Percentiles rank a stretch among this genome's conserved stretches.
Evolutionary conservation across 176 grass and related monocot genomes (phyloP).

Genomic region (Carex littledalei): DNA sequence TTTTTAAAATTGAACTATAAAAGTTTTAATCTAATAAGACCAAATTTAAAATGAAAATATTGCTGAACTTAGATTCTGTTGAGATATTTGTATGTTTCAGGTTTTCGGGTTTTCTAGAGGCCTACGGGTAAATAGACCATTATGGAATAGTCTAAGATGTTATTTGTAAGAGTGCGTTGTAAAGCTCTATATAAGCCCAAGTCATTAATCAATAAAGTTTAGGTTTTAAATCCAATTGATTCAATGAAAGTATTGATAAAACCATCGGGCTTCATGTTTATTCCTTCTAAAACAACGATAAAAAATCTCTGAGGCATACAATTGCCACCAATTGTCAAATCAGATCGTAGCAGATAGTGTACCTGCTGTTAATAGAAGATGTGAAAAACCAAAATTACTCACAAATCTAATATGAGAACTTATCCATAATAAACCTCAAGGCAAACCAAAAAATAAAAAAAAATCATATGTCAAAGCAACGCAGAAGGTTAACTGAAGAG

Average conservation of each 20-base stretch:
- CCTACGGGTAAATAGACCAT: too few species aligned
- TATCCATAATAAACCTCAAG: not conserved
- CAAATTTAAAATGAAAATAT: not conserved
- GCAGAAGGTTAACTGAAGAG: conserved; percentile 40
- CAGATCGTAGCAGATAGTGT: not conserved
- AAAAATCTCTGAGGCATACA: not conserved
- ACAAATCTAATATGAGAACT: not conserved
- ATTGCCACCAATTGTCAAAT: not conserved
- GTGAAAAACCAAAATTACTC: not conserved
- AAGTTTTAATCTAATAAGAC: not conserved
- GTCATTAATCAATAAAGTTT: too few species aligned
- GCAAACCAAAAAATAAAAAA: not conserved
- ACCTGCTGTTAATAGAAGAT: not conserved
- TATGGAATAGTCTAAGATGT: too few species aligned
- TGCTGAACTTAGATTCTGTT: not conserved
- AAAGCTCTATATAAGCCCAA: too few species aligned
- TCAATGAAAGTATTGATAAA: not conserved
- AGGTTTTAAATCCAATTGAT: too few species aligned
- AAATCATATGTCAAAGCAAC: not conserved
- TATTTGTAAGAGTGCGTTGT: too few species aligned
- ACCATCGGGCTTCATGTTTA: not conserved
- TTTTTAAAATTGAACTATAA: not conserved
- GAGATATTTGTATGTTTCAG: too few species aligned
- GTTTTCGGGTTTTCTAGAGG: too few species aligned
- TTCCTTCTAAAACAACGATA: not conserved